Base-by-base conservation (phyloP, 2,329 filamentous ascomycete genomes). In the Malbranchea zuffiana region DNA sequence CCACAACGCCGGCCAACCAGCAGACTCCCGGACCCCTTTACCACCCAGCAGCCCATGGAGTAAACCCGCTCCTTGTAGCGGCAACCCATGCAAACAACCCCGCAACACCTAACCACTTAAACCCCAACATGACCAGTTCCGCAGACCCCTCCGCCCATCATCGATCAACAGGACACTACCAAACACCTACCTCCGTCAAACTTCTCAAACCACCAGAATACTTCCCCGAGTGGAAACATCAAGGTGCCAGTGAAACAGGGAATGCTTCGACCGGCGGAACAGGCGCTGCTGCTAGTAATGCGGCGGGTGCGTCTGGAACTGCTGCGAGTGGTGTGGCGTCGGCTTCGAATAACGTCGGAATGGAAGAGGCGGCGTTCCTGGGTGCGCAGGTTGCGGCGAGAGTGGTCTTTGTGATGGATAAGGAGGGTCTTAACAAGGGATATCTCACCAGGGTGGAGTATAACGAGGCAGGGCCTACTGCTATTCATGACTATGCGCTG, bases 21-120 rank as follows among this genome's bases (percentile, higher is more conserved):
- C 68, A 51, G 57, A 67, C 47, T 50, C 63, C 50, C 47, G 66
- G 55, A 44, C 68, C 60, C 35, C 67, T 70, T 38, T 69, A 70
- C 56, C 72, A 76, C 62, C 66, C 75, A 46, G 67, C 61, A 44
- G 62, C 60, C 3, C 66, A 70, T 36, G 73, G 75, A 27, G 86
- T 94, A 30, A 95, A 96, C 56, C 87, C 88, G 10, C 78, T 96
- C 3, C 74, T 96, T 3, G 82, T 93, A 42, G 88, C 88, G 3
- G 90, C 90, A 1, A 94, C 88, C 12, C 62, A 65, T 43, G 54
- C 57, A 29, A 64, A 62, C 43, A 63, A 54, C 42, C 59, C 53
- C 31, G 50, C 35, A 48, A 61, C 46, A 48, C 57, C 32, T 50
- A 63, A 47, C 39, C 62, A 13, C 55, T 58, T 18, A 49, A 54